phyloP scores from a whole-genome alignment of 2,329 filamentous ascomycete genomes.

The Elsinoe fawcettii region DNA sequence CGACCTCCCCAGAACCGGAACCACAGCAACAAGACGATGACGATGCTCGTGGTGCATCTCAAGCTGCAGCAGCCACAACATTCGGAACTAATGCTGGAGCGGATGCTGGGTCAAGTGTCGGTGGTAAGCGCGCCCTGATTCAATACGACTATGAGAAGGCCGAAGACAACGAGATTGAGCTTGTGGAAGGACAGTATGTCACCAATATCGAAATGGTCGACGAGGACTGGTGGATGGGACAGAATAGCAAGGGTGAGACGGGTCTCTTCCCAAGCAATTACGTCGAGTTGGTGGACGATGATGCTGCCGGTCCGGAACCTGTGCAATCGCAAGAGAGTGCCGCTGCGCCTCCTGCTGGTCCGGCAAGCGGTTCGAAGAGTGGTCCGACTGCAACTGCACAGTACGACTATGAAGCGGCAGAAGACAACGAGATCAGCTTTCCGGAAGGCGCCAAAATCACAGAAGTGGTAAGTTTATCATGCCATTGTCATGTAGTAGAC shows the following conservation, averaged over 20 bases:
- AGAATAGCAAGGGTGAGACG: slow-evolving; percentile 72
- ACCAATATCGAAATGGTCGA: slow-evolving; percentile 96
- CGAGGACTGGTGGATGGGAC: slow-evolving; percentile 98
- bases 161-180: slow-evolving; percentile 91
- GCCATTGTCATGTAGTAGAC: neutral
- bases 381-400: slow-evolving; percentile 62
- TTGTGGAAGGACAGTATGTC: slow-evolving; percentile 80
- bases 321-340: slow-evolving; percentile 21
- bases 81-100: slow-evolving; percentile 39
- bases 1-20: slow-evolving; percentile 59
- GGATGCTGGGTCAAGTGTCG: slow-evolving; percentile 32
- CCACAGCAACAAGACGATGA: slow-evolving; percentile 55
- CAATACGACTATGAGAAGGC: slow-evolving; percentile 97
- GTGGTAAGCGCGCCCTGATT: slow-evolving; percentile 66
- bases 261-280: slow-evolving; percentile 97
- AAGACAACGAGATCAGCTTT: slow-evolving; percentile 83
- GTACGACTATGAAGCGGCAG: slow-evolving; percentile 94
- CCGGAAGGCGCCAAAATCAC: slow-evolving; percentile 79
- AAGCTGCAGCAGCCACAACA: slow-evolving; percentile 37
- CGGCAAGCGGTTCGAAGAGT: slow-evolving; percentile 38
- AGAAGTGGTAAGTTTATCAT: slow-evolving; percentile 55
- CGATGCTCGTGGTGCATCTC: slow-evolving; percentile 46
- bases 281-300: slow-evolving; percentile 70
- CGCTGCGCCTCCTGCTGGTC: slow-evolving; percentile 22
- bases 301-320: slow-evolving; percentile 36